These are phyloP conservation scores for Jacaranda copaia DNA, from an alignment of 257 asterid genomes.

Conservation along the genomic window DNA sequence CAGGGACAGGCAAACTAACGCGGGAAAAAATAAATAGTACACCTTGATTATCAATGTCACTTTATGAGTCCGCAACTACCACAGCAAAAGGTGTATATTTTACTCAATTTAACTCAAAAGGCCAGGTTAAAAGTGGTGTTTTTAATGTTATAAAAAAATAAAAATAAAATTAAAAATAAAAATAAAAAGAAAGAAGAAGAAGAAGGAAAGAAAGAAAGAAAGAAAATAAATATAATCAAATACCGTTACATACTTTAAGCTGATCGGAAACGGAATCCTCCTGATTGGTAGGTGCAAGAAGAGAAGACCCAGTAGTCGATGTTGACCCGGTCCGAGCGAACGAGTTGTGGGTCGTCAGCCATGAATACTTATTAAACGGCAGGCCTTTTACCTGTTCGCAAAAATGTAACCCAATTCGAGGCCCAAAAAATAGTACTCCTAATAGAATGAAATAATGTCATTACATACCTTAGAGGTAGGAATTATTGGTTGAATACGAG, in stretches of 20 bases:
- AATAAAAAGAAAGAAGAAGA: not conserved
- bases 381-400: constrained; percentile 54
- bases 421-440: not conserved
- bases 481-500: constrained; percentile 65
- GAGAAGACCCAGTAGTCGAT: constrained; percentile 63
- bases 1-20: not conserved
- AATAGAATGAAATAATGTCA: not conserved
- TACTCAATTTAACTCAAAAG: not conserved
- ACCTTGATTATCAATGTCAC: not conserved
- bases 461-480: constrained; percentile 63
- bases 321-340: constrained; percentile 63
- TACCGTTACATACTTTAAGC: constrained; percentile 51
- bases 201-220: not conserved
- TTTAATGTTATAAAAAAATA: too few relatives aligned
- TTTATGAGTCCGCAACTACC: not conserved
- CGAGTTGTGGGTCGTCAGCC: constrained; percentile 91
- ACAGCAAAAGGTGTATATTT: too few relatives aligned
- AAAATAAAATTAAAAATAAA: too few relatives aligned
- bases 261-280: constrained; percentile 74
- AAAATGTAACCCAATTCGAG: not conserved
- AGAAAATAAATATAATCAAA: not conserved
- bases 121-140: not conserved
- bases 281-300: constrained; percentile 79
- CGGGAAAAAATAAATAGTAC: not conserved
- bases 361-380: constrained; percentile 77